Evolutionary conservation across 2,329 filamentous ascomycete species (phyloP).

Genomic region (Fusarium metavorans): DNA sequence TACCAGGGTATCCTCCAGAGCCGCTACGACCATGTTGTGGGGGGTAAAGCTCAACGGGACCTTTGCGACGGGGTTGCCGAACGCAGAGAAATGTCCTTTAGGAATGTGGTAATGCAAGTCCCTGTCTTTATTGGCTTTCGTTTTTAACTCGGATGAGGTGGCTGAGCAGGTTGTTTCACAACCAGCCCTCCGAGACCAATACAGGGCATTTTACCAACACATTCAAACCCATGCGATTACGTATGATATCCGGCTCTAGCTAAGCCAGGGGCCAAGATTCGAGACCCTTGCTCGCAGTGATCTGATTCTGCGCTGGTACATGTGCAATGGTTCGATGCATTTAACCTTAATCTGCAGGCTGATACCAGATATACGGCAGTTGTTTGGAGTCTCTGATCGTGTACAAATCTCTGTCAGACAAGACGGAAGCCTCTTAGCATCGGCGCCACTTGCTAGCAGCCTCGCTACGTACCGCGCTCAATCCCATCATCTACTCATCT

Average conservation of each 20-base stretch:
- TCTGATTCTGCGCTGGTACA: neutral
- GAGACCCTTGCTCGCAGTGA: neutral
- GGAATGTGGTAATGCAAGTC: neutral
- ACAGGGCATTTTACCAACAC: neutral
- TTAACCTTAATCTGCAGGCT: neutral
- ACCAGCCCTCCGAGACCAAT: neutral
- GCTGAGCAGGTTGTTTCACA: neutral
- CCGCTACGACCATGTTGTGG: neutral
- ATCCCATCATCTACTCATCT: neutral
- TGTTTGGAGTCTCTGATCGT: neutral
- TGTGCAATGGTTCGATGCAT: neutral
- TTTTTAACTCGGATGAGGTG: neutral
- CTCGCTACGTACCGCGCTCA: neutral
- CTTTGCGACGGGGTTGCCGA: neutral
- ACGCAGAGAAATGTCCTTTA: neutral
- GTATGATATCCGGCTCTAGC: neutral
- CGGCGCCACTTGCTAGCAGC: neutral
- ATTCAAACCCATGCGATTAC: neutral
- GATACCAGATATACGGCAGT: neutral
- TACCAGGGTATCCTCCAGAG: neutral
- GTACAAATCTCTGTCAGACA: neutral
- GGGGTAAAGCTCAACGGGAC: neutral
- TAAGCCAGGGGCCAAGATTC: neutral
- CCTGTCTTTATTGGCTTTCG: neutral
- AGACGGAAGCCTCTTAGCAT: neutral